Percentiles rank a stretch among this genome's conserved stretches.
Evolutionary conservation across 2,329 filamentous ascomycete genomes (phyloP).

Genomic region (Teratosphaeria destructans): DNA sequence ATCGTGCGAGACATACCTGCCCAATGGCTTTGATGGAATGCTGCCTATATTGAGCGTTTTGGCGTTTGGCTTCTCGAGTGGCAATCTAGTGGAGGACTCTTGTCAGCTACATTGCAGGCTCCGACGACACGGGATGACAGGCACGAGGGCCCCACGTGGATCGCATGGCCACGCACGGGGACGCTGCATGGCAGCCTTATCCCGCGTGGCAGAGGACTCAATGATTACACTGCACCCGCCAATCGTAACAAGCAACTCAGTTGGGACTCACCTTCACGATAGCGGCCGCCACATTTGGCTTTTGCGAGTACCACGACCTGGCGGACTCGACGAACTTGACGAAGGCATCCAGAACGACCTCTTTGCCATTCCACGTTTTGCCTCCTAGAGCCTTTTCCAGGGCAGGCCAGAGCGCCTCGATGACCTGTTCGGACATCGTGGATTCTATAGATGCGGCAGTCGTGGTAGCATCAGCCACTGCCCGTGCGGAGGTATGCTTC

Average conservation of each 20-base stretch:
- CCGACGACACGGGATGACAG: not conserved
- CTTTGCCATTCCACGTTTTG: conserved; percentile 90
- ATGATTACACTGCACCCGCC: too few relatives aligned
- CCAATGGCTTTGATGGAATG: conserved; percentile 65
- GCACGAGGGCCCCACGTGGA: not conserved
- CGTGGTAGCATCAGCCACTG: conserved; percentile 62
- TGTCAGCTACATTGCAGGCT: not conserved
- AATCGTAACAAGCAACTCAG: not conserved
- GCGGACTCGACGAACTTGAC: conserved; percentile 64
- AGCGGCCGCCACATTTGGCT: conserved; percentile 48
- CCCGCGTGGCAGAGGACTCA: too few relatives aligned
- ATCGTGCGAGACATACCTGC: conserved; percentile 56
- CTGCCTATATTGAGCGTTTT: conserved; percentile 74
- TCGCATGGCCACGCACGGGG: not conserved
- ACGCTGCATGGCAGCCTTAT: not conserved
- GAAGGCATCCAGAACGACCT: conserved; percentile 69
- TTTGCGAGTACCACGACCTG: conserved; percentile 47
- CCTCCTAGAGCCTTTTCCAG: conserved; percentile 72
- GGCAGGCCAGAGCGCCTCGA: conserved; percentile 59
- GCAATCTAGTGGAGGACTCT: conserved; percentile 46
- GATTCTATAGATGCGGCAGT: conserved; percentile 45
- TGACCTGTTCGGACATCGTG: conserved; percentile 40
- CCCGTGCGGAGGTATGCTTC: conserved; percentile 76
- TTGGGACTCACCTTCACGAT: conserved; percentile 51
- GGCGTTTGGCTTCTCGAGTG: conserved; percentile 79